Evolutionary conservation across 352 stramenopile genomes (phyloP).

Genomic region (Phytopythium aichiense): DNA sequence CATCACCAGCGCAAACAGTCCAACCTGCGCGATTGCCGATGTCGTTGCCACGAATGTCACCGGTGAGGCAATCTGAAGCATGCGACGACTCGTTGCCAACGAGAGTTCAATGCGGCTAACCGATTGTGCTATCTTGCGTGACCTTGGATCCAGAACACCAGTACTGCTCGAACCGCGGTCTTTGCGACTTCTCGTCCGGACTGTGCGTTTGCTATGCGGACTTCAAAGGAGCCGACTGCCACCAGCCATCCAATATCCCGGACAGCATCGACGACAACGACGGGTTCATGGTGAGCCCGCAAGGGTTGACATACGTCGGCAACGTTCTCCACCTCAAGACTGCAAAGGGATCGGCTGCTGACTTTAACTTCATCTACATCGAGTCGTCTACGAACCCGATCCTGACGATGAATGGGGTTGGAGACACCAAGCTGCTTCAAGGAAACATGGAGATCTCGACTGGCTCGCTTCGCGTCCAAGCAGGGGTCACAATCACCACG

Average conservation of each 20-base stretch:
- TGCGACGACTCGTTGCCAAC: too few species aligned
- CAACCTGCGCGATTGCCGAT: constrained; percentile 69
- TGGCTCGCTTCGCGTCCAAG: constrained; percentile 44
- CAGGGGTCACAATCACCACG: constrained; percentile 27
- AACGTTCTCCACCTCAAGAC: constrained; percentile 62
- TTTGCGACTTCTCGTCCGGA: constrained; percentile 69
- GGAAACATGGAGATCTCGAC: constrained; percentile 52
- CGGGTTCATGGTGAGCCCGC: constrained; percentile 62
- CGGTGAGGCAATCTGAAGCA: constrained; percentile 22
- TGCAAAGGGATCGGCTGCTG: constrained; percentile 37
- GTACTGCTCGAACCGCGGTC: constrained; percentile 74
- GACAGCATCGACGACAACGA: constrained; percentile 70
- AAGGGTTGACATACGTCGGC: constrained; percentile 45
- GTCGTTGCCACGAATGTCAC: constrained; percentile 44
- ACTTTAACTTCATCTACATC: constrained; percentile 69
- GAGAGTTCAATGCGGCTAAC: not conserved
- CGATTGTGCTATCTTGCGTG: not conserved
- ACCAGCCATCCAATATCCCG: constrained; percentile 57
- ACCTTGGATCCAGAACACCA: constrained; percentile 49
- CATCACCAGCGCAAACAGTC: constrained; percentile 35
- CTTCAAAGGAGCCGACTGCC: constrained; percentile 72
- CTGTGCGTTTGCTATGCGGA: constrained; percentile 70
- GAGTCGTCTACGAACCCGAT: constrained; percentile 38
- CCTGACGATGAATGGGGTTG: constrained; percentile 50
- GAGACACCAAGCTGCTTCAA: constrained; percentile 42